Evolutionary conservation across 768 basidiomycete genomes (phyloP).

Genomic region (Guyanaporus albipodus): DNA sequence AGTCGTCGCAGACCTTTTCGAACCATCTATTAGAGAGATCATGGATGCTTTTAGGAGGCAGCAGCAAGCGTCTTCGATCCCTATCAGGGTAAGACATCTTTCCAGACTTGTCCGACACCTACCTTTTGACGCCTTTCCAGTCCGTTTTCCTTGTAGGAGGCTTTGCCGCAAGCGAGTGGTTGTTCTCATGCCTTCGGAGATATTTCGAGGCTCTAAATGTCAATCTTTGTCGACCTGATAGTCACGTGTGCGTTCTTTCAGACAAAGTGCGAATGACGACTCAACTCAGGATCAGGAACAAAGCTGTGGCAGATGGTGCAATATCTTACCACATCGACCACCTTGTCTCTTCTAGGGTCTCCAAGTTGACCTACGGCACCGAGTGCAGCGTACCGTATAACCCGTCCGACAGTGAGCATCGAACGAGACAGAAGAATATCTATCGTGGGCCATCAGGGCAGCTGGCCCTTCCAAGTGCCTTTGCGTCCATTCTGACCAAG

Average conservation of each 20-base stretch:
- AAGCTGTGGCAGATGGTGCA: slow-evolving; percentile 53
- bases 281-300: slow-evolving; percentile 33
- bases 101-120: background rate
- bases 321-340: slow-evolving; percentile 42
- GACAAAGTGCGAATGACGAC: background rate
- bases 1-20: slow-evolving; percentile 42
- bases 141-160: slow-evolving; percentile 51
- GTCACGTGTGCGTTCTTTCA: slow-evolving; percentile 43
- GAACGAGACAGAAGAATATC: slow-evolving; percentile 28
- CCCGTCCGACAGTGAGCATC: slow-evolving; percentile 38
- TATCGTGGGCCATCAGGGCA: slow-evolving; percentile 38
- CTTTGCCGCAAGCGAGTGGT: slow-evolving; percentile 48
- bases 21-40: slow-evolving; percentile 39
- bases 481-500: slow-evolving; percentile 41
- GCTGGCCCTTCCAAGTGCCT: slow-evolving; percentile 37
- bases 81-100: slow-evolving; percentile 30
- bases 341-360: slow-evolving; percentile 45
- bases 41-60: slow-evolving; percentile 35
- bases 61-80: slow-evolving; percentile 26
- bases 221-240: slow-evolving; percentile 47
- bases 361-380: slow-evolving; percentile 47
- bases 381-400: slow-evolving; percentile 37
- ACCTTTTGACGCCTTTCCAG: slow-evolving; percentile 8
- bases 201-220: slow-evolving; percentile 37
- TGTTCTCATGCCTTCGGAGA: slow-evolving; percentile 41